These are phyloP conservation scores for Sarocladium kiliense DNA, from an alignment of 2,329 filamentous ascomycete species.

Conservation along the genomic window DNA sequence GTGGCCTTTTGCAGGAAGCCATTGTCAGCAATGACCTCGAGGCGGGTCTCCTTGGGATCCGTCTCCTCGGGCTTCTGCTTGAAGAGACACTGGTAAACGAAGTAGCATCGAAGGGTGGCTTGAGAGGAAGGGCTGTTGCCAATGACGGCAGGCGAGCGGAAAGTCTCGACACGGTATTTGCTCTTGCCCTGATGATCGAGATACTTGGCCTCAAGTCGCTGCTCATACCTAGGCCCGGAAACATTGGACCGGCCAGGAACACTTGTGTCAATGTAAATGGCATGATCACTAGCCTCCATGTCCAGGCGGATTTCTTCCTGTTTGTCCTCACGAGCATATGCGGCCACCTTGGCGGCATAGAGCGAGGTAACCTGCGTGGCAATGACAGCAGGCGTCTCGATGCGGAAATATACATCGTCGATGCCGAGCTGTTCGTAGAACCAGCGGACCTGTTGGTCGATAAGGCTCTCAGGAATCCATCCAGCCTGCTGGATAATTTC, in stretches of 20 bases:
- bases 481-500: slow-evolving; percentile 70
- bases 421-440: slow-evolving; percentile 98
- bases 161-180: slow-evolving; percentile 93
- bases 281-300: slow-evolving; percentile 91
- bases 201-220: slow-evolving; percentile 91
- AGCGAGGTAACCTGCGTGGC: slow-evolving; percentile 92
- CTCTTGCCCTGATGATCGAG: slow-evolving; percentile 70
- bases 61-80: slow-evolving; percentile 67
- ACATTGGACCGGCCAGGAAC: slow-evolving; percentile 75
- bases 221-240: slow-evolving; percentile 84
- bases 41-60: slow-evolving; percentile 71
- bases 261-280: slow-evolving; percentile 98
- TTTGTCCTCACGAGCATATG: slow-evolving; percentile 89
- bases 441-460: slow-evolving; percentile 85
- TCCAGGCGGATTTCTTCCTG: slow-evolving; percentile 90
- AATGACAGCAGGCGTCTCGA: slow-evolving; percentile 80
- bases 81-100: slow-evolving; percentile 96
- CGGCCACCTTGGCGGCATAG: slow-evolving; percentile 94
- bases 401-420: slow-evolving; percentile 96
- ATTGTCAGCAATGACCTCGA: slow-evolving; percentile 88
- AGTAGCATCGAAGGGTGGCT: slow-evolving; percentile 91
- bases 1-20: slow-evolving; percentile 96
- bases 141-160: slow-evolving; percentile 81
- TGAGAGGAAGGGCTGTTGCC: slow-evolving; percentile 63
- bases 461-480: slow-evolving; percentile 79